Percentiles rank a stretch among this genome's conserved stretches.
Conservation (phyloP, 169 alveolate species). For the Blepharisma undulans region DNA sequence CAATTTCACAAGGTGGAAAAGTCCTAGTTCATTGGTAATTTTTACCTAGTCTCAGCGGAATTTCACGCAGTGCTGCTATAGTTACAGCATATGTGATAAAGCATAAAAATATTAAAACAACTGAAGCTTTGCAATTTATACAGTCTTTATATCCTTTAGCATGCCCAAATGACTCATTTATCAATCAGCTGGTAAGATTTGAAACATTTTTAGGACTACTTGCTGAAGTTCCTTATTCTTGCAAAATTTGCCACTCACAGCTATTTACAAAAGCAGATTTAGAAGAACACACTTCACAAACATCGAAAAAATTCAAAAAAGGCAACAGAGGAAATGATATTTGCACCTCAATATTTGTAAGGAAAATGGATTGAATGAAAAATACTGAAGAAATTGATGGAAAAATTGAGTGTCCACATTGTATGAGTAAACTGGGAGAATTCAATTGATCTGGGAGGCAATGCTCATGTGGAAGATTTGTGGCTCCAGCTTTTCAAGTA, state of each 20-base stretch:
- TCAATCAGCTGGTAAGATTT: conserved; percentile 16
- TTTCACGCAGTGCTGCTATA: conserved; percentile 59
- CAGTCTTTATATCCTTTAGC: conserved; percentile 18
- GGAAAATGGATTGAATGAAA: conserved; percentile 47
- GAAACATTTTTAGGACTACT: not conserved
- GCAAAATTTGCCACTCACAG: conserved; percentile 44
- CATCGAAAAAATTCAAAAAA: not conserved
- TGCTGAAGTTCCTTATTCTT: conserved; percentile 31
- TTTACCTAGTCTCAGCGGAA: conserved; percentile 62
- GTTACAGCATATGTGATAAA: conserved; percentile 58
- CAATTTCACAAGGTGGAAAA: conserved; percentile 37
- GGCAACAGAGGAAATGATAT: not conserved
- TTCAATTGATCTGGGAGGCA: conserved; percentile 50
- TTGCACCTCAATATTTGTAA: conserved; percentile 53
- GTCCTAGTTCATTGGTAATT: conserved; percentile 42
- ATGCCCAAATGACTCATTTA: conserved; percentile 50
- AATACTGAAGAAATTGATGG: conserved; percentile 1
- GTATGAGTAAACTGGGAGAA: conserved; percentile 52
- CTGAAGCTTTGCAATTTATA: conserved; percentile 44
- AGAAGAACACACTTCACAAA: conserved; percentile 40
- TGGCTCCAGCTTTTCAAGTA: conserved; percentile 59
- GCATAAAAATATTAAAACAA: not conserved
- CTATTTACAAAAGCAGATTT: conserved; percentile 39
- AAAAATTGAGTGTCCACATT: conserved; percentile 45
- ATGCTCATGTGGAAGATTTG: conserved; percentile 71